Evolutionary conservation across 768 basidiomycete genomes (phyloP).

Genomic region (Panaeolus cyanescens): DNA sequence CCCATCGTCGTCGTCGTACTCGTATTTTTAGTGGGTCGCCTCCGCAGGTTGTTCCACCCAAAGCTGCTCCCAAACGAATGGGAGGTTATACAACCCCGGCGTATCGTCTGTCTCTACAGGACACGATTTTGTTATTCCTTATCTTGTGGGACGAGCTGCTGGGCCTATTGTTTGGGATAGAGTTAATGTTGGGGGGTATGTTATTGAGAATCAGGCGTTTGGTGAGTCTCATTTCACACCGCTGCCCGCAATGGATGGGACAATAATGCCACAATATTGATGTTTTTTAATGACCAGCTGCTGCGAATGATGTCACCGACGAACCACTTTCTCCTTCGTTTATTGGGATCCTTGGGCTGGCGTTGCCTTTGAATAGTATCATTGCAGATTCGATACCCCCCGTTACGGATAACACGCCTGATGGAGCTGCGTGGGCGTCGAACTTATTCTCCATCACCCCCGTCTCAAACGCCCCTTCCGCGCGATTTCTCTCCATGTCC

Average conservation of each 20-base stretch:
- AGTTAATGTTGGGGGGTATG: conserved; percentile 64
- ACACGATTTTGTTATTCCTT: conserved; percentile 49
- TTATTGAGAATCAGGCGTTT: conserved; percentile 67
- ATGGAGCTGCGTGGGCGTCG: conserved; percentile 68
- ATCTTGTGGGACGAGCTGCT: conserved; percentile 57
- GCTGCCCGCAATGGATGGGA: too few species aligned
- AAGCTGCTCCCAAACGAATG: conserved; percentile 46
- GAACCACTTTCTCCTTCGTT: conserved; percentile 64
- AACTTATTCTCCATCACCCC: conserved; percentile 76
- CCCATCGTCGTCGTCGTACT: neutral
- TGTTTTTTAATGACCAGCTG: conserved; percentile 42
- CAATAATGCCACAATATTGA: too few species aligned
- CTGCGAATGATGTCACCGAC: conserved; percentile 50
- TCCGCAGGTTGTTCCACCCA: conserved; percentile 63
- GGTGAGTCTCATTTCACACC: conserved; percentile 48
- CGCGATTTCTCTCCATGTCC: conserved; percentile 67
- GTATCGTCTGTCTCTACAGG: conserved; percentile 41
- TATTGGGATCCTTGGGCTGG: conserved; percentile 73
- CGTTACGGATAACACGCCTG: conserved; percentile 47
- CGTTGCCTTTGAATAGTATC: conserved; percentile 70
- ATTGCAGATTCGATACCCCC: conserved; percentile 57
- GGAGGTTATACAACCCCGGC: conserved; percentile 58
- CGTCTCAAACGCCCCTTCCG: conserved; percentile 46
- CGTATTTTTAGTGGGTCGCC: conserved; percentile 68
- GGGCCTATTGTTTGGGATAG: conserved; percentile 76